Evolutionary conservation across 2,329 filamentous ascomycete species (phyloP).

Genomic region (Tympanopsis confertula): DNA sequence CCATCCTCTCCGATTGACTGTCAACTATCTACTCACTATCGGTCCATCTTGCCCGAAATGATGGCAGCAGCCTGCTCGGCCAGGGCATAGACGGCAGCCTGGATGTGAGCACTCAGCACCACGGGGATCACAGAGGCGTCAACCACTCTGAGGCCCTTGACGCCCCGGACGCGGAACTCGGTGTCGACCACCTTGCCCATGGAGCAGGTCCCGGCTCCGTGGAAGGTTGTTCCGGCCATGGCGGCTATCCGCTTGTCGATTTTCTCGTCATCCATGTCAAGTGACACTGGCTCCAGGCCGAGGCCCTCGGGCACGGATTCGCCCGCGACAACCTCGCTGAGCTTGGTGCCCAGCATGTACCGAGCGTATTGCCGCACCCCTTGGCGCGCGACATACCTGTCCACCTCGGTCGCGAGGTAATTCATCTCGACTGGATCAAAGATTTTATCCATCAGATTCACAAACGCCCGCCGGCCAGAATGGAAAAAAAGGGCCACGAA

Average conservation of each 20-base stretch:
- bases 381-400: conserved; percentile 15
- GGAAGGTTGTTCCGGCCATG: conserved; percentile 10
- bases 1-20: too few relatives aligned
- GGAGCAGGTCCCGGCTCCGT: conserved; percentile 14
- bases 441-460: conserved; percentile 8
- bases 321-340: conserved; percentile 9
- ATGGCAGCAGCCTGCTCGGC: conserved; percentile 19
- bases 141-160: conserved; percentile 21
- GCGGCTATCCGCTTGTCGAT: conserved; percentile 13
- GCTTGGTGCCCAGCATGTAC: conserved; percentile 8
- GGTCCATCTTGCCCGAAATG: conserved; percentile 9
- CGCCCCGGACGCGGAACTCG: conserved; percentile 22
- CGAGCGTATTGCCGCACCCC: conserved; percentile 11
- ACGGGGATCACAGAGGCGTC: conserved; percentile 24
- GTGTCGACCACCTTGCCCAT: conserved; percentile 24
- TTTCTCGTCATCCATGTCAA: conserved; percentile 12
- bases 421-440: conserved; percentile 14
- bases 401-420: conserved; percentile 14
- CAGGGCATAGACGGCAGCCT: conserved; percentile 19
- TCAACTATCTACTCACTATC: too few relatives aligned
- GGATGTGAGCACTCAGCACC: conserved; percentile 15
- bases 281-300: conserved; percentile 8
- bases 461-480: conserved; percentile 3
- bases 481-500: conserved; percentile 1
- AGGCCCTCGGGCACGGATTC: conserved; percentile 8